Base-by-base conservation (phyloP, 495 filamentous ascomycete species). In the Lepidopterella palustris region DNA sequence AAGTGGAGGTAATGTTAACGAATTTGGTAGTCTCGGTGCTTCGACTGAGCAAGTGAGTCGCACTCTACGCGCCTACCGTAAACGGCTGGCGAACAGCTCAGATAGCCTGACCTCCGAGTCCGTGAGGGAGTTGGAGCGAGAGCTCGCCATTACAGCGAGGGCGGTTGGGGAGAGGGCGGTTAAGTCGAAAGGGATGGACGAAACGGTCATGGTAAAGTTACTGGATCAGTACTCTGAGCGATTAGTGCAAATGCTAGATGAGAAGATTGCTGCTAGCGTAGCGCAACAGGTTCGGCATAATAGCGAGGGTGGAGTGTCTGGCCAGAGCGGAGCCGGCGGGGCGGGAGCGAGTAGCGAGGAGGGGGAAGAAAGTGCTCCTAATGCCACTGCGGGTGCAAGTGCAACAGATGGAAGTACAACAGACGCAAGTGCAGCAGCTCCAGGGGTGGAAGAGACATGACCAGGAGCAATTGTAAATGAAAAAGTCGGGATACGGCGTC, bases 11-110 rank as follows among this genome's bases (percentile, higher is more conserved):
- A 29, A 48, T 13, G 28, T 53, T 27, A 71, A 57, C 70, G 82
- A 82, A 24, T 84, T 83, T 59, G 85, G 86, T 8, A 81, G 79
- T 52, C 76, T 95, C 5, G 84, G 84, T 65, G 82, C 83, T 73
- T 84, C 87, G 5, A 92, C 88, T 0, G 88, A 93, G 63, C 86
- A 91, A 60, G 77, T 90, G 0, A 90, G 87, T 63, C 87, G 87
- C 25, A 85, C 85, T 4, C 78, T 98, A 5, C 83, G 87, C 51
- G 82, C 85, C 1, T 97, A 95, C 67, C 81, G 93, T 15, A 92
- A 90, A 73, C 89, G 89, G 67, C 79, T 96, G 6, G 73, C 82
- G 23, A 83, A 82, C 11, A 82, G 80, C 11, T 73, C 80, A 1
- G 82, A 91, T 39, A 69, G 66, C 27, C 63, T 79, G 10, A 79